phyloP scores from a whole-genome alignment of 495 filamentous ascomycete species.

The Ascobolus immersus region DNA sequence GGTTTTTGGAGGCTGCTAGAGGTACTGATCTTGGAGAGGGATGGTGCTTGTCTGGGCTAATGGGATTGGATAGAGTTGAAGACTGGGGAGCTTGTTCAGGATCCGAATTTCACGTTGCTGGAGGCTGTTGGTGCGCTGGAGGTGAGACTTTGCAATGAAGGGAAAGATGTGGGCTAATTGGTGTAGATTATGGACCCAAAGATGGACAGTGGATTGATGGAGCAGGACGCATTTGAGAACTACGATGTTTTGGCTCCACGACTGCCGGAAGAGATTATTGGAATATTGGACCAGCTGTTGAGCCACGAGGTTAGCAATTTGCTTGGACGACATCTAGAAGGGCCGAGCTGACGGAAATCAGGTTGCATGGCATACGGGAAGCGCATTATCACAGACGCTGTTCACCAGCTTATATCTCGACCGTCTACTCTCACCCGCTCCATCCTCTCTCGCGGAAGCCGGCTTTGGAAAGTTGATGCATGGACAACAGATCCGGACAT shows the following conservation, averaged over 20 bases:
- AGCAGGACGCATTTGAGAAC: slow-evolving; percentile 62
- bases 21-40: slow-evolving; percentile 21
- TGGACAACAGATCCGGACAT: slow-evolving; percentile 24
- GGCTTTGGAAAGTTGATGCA: slow-evolving; percentile 14
- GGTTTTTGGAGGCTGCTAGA: slow-evolving; percentile 42
- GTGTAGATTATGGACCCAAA: slow-evolving; percentile 87
- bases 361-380: slow-evolving; percentile 94
- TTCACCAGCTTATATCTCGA: slow-evolving; percentile 91
- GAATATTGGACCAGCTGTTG: slow-evolving; percentile 82
- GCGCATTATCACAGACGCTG: slow-evolving; percentile 78
- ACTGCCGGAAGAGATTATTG: slow-evolving; percentile 55
- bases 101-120: slow-evolving; percentile 78
- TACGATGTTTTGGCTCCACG: slow-evolving; percentile 25
- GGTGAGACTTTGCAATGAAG: slow-evolving; percentile 29
- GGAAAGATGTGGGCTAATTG: slow-evolving; percentile 1
- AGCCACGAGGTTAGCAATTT: slow-evolving; percentile 46
- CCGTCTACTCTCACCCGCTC: slow-evolving; percentile 45
- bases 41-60: slow-evolving; percentile 3
- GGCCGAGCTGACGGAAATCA: slow-evolving; percentile 14
- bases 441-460: slow-evolving; percentile 40
- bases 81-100: slow-evolving; percentile 68
- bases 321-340: background rate
- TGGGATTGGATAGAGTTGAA: slow-evolving; percentile 30
- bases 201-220: slow-evolving; percentile 80
- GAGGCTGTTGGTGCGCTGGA: slow-evolving; percentile 87